Evolutionary conservation across 371 early-diverging fungal genomes (phyloP), one percentile per base, ranked within the genome.

Genomic region (Thermomucor indicae-seudaticae): DNA sequence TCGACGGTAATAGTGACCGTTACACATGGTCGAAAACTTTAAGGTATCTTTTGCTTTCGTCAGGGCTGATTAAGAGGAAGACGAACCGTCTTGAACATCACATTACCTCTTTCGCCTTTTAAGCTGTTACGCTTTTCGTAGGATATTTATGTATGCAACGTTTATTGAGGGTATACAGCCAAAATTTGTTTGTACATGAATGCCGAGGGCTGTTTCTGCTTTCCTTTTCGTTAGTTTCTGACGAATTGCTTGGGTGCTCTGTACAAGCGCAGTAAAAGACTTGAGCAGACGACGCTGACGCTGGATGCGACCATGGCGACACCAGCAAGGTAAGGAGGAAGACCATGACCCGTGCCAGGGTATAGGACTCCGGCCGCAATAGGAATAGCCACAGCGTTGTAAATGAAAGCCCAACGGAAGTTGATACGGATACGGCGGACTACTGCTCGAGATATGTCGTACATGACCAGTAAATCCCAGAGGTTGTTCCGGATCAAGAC

Each of bases 301-400:
- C 86, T 84, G 14, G 86, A 85, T 6, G 82, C 70, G 7, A 88
- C 90, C 93, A 92, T 92, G 10, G 90, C 89, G 49, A 88, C 41
- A 1, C 90, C 90, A 25, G 91, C 93, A 62, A 90, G 67, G 58
- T 84, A 78, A 4, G 91, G 88, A 22, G 80, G 81, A 16, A 91
- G 61, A 0, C 71, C 71, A 44, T 66, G 55, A 5, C 73, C 71
- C 1, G 63, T 57, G 30, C 65, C 74, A 0, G 84, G 79, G 23
- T 80, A 88, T 2, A 90, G 67, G 16, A 85, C 74, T 17, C 93
- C 93, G 0, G 88, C 86, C 0, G 93, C 93, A 46, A 91, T 70
- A 6, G 92, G 92, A 16, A 93, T 86, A 24, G 89, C 85, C 22
- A 87, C 49, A 1, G 66, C 49, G 43, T 93, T 93, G 55, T 90